Base-by-base conservation (phyloP, 169 alveolate genomes). In the Plasmodium reichenowi region DNA sequence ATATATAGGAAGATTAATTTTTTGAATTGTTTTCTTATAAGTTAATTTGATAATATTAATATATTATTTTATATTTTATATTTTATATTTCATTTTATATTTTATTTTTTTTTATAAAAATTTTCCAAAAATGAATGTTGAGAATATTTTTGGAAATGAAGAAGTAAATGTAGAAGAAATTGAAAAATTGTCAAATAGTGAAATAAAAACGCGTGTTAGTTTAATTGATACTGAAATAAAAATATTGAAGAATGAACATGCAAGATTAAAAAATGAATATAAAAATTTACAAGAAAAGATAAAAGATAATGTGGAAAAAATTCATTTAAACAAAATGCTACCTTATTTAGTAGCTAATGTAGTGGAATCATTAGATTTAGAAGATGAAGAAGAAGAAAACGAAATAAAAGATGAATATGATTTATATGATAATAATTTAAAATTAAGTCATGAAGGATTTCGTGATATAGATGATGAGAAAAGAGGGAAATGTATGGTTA, bases 341-440 rank as follows among this genome's bases (percentile, higher is more conserved):
- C 99, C 99, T 1, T 99, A 98, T 91, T 95, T 99, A 74, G 99
- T 99, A 13, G 97, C 99, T 24, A 98, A 98, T 90, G 99, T 99
- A 8, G 98, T 98, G 0, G 99, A 99, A 72, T 68, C 76, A 45
- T 67, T 72, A 29, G 85, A 91, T 38, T 75, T 85, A 38, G 71
- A 66, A 56, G 78, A 88, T 22, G 88, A 78, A 22, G 94, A 78
- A 64, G 89, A 73, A 32, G 74, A 58, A 64, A 63, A 62, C 24
- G 93, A 56, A 71, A 58, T 45, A n/a, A 68, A 58, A 26, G 88
- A 74, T 60, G 88, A 80, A 45, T 83, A 64, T 38, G 89, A 76
- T 32, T 64, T 72, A 52, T 74, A 80, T 58, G 88, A 78, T 54
- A 70, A 72, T 29, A 70, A 45, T 73, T 62, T 56, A 13, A 64